Evolutionary conservation across 1,139 yeast species (phyloP), one percentile per base, ranked within the genome.

Genomic region (Tardiomyces depauwii): DNA sequence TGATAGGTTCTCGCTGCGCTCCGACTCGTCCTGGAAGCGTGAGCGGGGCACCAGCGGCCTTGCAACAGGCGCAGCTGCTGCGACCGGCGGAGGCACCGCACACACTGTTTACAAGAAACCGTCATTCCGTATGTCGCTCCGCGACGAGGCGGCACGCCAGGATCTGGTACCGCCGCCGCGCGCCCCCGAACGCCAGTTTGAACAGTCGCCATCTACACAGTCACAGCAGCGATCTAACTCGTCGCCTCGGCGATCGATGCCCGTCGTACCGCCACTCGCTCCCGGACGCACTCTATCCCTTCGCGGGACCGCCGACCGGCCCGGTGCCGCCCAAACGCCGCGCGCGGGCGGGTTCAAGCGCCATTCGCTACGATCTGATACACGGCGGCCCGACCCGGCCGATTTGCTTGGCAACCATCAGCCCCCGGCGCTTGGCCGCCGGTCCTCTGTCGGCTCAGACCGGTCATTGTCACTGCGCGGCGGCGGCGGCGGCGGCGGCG

Each of bases 11-110:
- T 30, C 36, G n/a, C 44, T 59, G 32, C 51, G 47, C 33, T 58
- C 63, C 4, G 64, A 59, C 39, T 59, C 65, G 25, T 58, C 63
- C 28, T 62, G 63, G 62, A 53, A 56, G 43, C 53, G 59, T 19
- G 56, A 54, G 39, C 51, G 55, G 12, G 45, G 41, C 9, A 28
- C 39, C 16, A n/a, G 41, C 18, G 16, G 18, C 23, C 16, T 4
- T 18, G 38, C 40, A 21, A 21, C 23, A 21, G 14, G 28, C 27
- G 30, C 36, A 28, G 25, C 25, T 21, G 4, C 25, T 21, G n/a
- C n/a, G n/a, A n/a, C n/a, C n/a, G n/a, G n/a, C n/a, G n/a, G n/a
- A n/a, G n/a, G n/a, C n/a, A 21, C 25, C 4, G 25, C 25, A 7
- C 25, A 21, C 4, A 21, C n/a, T 39, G 45, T 21, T 18, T 21